Percentiles rank a stretch among this genome's conserved stretches.
phyloP scores from a whole-genome alignment of 2,329 filamentous ascomycete genomes.

The Raffaelea albimanens region DNA sequence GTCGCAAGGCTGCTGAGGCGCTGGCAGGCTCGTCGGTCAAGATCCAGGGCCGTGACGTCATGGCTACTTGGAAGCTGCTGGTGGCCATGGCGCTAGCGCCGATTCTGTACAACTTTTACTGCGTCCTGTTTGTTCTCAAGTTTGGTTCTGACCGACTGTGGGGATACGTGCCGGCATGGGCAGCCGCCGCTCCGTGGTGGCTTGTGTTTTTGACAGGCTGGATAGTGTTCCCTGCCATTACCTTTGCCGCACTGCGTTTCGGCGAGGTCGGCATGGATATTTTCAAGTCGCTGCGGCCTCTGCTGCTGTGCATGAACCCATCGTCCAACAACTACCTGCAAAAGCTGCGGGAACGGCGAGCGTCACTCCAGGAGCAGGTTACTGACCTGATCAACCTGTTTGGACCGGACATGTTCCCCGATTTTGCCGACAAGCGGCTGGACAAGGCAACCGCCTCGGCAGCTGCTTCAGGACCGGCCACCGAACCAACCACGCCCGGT shows the following conservation, averaged over 20 bases:
- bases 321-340: slow-evolving; percentile 76
- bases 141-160: slow-evolving; percentile 73
- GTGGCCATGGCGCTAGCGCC: slow-evolving; percentile 80
- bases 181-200: slow-evolving; percentile 56
- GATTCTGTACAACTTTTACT: slow-evolving; percentile 74
- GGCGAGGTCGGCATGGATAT: slow-evolving; percentile 99
- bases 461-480: slow-evolving; percentile 19
- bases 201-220: slow-evolving; percentile 58
- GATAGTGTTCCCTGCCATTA: slow-evolving; percentile 76
- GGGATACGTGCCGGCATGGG: slow-evolving; percentile 70
- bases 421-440: slow-evolving; percentile 74
- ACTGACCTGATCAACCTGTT: slow-evolving; percentile 91
- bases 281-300: slow-evolving; percentile 81
- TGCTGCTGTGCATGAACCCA: slow-evolving; percentile 77
- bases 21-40: slow-evolving; percentile 82
- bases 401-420: slow-evolving; percentile 92
- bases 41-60: slow-evolving; percentile 78
- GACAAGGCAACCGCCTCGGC: slow-evolving; percentile 41
- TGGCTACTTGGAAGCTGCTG: slow-evolving; percentile 88
- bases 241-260: slow-evolving; percentile 86
- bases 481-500: slow-evolving; percentile 1
- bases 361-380: slow-evolving; percentile 68
- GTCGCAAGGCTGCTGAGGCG: slow-evolving; percentile 72
- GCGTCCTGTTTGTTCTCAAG: slow-evolving; percentile 62
- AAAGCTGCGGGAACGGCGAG: slow-evolving; percentile 63